A percentile compares a stretch with the other conserved stretches of the same genome.
Conservation (phyloP, 148 eudicot genomes). For the Diospyros lotus region DNA sequence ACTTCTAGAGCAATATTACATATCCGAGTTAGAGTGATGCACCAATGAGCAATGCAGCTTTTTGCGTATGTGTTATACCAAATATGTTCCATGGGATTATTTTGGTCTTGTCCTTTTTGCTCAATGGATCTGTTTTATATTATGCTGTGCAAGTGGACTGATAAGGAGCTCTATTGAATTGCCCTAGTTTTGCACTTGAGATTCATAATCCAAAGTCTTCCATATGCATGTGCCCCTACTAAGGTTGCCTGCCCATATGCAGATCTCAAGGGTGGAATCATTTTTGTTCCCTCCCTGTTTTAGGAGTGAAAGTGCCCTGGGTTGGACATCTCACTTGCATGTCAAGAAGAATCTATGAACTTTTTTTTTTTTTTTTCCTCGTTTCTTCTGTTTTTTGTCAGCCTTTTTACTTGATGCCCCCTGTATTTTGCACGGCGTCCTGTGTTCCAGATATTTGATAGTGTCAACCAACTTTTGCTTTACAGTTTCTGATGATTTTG, state of each 20-base stretch:
- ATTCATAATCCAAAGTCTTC: neutral
- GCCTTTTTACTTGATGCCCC: neutral
- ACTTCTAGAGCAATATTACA: neutral
- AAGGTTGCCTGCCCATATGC: neutral
- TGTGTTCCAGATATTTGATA: neutral
- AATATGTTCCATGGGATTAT: neutral
- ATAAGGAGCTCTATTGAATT: neutral
- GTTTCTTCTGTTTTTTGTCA: neutral
- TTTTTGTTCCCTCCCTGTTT: neutral
- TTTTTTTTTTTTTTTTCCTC: no score
- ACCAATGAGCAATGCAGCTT: neutral
- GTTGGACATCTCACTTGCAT: neutral
- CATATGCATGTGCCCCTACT: neutral
- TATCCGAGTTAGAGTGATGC: neutral
- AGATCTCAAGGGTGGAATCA: neutral
- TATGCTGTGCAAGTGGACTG: neutral
- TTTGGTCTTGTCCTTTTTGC: neutral
- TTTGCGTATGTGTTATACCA: neutral
- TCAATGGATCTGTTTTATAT: neutral
- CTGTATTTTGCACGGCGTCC: neutral
- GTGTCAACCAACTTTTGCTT: neutral
- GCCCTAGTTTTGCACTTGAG: neutral
- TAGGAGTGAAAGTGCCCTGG: neutral
- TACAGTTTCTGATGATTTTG: neutral
- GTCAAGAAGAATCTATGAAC: neutral